A percentile compares a stretch with the other conserved stretches of the same genome.
Conservation (phyloP, 2,329 filamentous ascomycete genomes). For the Elsinoe perseae region DNA sequence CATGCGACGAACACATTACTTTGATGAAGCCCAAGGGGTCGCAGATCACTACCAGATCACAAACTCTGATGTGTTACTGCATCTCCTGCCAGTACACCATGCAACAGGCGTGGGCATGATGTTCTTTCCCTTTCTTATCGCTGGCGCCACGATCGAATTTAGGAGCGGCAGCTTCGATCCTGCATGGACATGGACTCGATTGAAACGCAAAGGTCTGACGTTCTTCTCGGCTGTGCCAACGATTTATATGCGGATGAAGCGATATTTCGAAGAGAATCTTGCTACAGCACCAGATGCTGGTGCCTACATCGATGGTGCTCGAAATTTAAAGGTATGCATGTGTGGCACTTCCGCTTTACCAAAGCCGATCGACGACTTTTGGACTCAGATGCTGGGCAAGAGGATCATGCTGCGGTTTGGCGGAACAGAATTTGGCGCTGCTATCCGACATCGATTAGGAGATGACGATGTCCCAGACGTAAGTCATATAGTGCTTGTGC, state of each 20-base stretch:
- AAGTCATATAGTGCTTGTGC: slow-evolving; percentile 20
- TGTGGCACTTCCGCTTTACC: slow-evolving; percentile 45
- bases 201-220: slow-evolving; percentile 35
- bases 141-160: slow-evolving; percentile 43
- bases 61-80: slow-evolving; percentile 39
- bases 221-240: slow-evolving; percentile 48
- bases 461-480: slow-evolving; percentile 32
- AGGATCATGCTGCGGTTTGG: slow-evolving; percentile 43
- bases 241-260: slow-evolving; percentile 43
- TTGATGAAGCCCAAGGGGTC: slow-evolving; percentile 32
- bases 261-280: slow-evolving; percentile 36
- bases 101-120: slow-evolving; percentile 46
- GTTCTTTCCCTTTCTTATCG: slow-evolving; percentile 40
- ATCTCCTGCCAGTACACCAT: slow-evolving; percentile 45
- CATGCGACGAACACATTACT: slow-evolving; percentile 37
- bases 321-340: slow-evolving; percentile 35
- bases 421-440: slow-evolving; percentile 46
- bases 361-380: slow-evolving; percentile 45
- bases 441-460: slow-evolving; percentile 38
- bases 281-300: slow-evolving; percentile 25
- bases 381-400: slow-evolving; percentile 38
- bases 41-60: slow-evolving; percentile 35
- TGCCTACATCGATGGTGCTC: slow-evolving; percentile 38
- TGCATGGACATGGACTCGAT: slow-evolving; percentile 41
- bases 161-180: slow-evolving; percentile 37